phyloP scores from a whole-genome alignment of 805 yeast species.

The Saturnispora serradocipensis region DNA sequence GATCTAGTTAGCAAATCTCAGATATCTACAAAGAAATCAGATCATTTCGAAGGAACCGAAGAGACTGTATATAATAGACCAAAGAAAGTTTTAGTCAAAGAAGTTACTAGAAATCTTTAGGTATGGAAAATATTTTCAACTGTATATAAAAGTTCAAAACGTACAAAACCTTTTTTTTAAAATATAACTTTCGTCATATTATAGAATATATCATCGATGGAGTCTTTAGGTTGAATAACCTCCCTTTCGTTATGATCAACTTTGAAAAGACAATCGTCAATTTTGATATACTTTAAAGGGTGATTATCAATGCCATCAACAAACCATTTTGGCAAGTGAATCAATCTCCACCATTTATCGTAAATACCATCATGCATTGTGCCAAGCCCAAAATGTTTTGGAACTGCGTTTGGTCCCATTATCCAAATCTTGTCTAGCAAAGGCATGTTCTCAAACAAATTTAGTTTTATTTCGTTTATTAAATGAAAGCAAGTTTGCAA shows the following conservation, averaged over 20 bases:
- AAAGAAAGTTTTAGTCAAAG: slow-evolving; percentile 9
- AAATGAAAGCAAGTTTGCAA: slow-evolving; percentile 29
- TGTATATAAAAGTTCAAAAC: neutral
- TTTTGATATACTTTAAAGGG: slow-evolving; percentile 34
- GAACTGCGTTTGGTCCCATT: slow-evolving; percentile 43
- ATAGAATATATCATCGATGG: slow-evolving; percentile 40
- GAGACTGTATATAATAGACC: slow-evolving; percentile 11
- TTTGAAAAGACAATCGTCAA: slow-evolving; percentile 43
- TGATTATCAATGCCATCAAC: slow-evolving; percentile 10
- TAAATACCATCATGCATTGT: slow-evolving; percentile 43
- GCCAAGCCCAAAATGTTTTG: slow-evolving; percentile 47
- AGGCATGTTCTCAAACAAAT: slow-evolving; percentile 22
- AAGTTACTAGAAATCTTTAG: slow-evolving; percentile 10
- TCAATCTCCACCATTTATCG: slow-evolving; percentile 50
- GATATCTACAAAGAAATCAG: slow-evolving; percentile 7
- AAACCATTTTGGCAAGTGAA: slow-evolving; percentile 40
- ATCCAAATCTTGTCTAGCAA: slow-evolving; percentile 33
- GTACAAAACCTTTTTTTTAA: neutral
- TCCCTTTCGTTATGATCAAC: slow-evolving; percentile 13
- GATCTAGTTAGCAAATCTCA: slow-evolving; percentile 15
- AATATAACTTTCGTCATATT: slow-evolving; percentile 15
- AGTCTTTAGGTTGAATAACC: slow-evolving; percentile 34
- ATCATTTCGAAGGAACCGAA: neutral
- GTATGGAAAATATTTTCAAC: neutral
- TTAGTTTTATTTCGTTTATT: slow-evolving; percentile 23